Evolutionary conservation across 495 filamentous ascomycete species (phyloP), one percentile per base, ranked within the genome.

Genomic region (Friedmanniomyces endolithicus): DNA sequence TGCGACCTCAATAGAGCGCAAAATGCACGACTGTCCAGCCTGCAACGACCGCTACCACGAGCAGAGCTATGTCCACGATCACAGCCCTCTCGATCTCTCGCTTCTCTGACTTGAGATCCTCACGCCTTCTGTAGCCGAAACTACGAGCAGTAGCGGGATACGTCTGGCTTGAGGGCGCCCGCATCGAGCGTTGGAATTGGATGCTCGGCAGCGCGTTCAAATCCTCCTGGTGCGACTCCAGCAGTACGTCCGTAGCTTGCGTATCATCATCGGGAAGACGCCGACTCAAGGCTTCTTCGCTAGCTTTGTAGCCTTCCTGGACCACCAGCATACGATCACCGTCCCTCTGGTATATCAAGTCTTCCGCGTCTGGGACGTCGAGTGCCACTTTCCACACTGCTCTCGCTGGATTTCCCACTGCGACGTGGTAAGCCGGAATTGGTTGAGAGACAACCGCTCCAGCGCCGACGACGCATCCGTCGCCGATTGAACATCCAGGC

Each of bases 381-480:
- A 68, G 64, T 1, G 59, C 58, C 33, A 75, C 68, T 40, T 68
- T 76, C 65, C 70, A 72, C 1, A 63, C 52, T 31, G 70, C 65
- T 35, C 58, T 60, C 33, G 69, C 71, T 12, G 71, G 70, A 16
- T 63, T 62, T 16, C 75, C 72, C 11, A 75, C 53, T 24, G 71
- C 68, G 33, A 75, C 65, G 25, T 66, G 64, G 47, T 64, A 72
- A 0, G 64, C 60, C 7, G 71, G 70, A 35, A 79, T 71, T 60
- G 74, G 70, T 55, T 67, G 74, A 0, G 71, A 74, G 27, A 80
- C 76, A 11, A 79, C 65, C 0, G 67, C 67, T 2, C 71, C 72
- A n/a, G 73, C 71, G 17, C 67, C 74, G 56, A 77, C 65, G 0
- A 71, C 72, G 46, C 63, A 67, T 0, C 75, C 71, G 11, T 69